These are phyloP conservation scores for Pythium myriotylum DNA, from an alignment of 352 stramenopile species.

Conservation along the genomic window DNA sequence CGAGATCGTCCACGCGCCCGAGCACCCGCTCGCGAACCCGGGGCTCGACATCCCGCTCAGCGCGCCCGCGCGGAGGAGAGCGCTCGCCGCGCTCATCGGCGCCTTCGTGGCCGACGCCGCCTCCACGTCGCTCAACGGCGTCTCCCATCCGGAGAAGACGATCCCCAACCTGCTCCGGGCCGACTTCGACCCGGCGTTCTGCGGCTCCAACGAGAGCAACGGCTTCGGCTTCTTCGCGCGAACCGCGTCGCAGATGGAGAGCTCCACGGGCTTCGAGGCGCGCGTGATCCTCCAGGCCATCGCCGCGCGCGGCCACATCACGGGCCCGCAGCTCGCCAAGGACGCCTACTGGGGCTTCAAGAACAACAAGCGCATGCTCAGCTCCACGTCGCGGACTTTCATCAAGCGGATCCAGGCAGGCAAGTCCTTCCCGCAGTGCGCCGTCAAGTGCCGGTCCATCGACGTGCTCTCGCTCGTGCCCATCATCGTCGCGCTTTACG, in stretches of 20 bases:
- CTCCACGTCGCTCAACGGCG: conserved; percentile 77
- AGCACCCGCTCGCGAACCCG: conserved; percentile 49
- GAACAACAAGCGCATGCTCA: conserved; percentile 75
- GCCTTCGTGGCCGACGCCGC: conserved; percentile 79
- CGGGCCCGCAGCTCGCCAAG: conserved; percentile 73
- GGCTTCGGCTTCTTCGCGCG: conserved; percentile 39
- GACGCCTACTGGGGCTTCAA: conserved; percentile 85
- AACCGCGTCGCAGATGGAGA: conserved; percentile 52
- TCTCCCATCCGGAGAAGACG: conserved; percentile 75
- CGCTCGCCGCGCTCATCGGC: conserved; percentile 68
- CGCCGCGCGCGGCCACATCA: conserved; percentile 65
- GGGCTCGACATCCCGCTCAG: conserved; percentile 69
- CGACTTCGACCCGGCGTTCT: conserved; percentile 82
- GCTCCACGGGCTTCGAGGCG: conserved; percentile 77
- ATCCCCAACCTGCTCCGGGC: conserved; percentile 75
- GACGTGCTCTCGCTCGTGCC: conserved; percentile 77
- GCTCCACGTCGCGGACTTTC: conserved; percentile 66
- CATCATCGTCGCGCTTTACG: conserved; percentile 77
- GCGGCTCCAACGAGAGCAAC: conserved; percentile 55
- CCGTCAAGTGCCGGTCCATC: conserved; percentile 79
- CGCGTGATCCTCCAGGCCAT: conserved; percentile 78
- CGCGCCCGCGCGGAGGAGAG: conserved; percentile 54
- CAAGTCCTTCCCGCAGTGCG: conserved; percentile 72
- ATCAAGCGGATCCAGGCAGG: conserved; percentile 76
- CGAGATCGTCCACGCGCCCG: conserved; percentile 62